Base-by-base conservation (phyloP, 495 filamentous ascomycete genomes). In the Hapsidospora chrysogenum region DNA sequence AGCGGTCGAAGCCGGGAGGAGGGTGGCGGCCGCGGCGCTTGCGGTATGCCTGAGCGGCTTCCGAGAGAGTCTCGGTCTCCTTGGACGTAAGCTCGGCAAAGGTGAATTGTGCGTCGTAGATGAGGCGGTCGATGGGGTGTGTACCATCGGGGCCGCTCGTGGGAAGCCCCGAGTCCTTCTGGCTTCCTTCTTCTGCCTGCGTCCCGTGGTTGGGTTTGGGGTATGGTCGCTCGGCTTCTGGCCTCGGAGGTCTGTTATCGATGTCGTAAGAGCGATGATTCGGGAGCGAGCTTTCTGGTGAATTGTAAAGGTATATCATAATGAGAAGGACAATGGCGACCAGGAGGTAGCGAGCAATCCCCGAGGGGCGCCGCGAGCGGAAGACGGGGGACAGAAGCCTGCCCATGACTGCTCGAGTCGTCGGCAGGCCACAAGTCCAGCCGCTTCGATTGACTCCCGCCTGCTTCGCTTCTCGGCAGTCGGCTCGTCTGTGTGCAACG, bases 1-100 rank as follows among this genome's bases (percentile, higher is more conserved):
- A 85, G 26, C 53, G 53, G 35, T 76, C 68, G 44, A 81, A 84
- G 3, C 74, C 76, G 7, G 79, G 78, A 9, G 79, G 79, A 2
- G 79, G 79, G 42, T 82, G 76, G 4, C 78, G 60, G 14, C 79
- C 79, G 36, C 78, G 63, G 13, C 60, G 63, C 28, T 61, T 48
- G 17, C 75, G 57, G 51, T 83, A 85, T 29, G 64, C 66, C 25
- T 61, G 58, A 2, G 77, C 76, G 1, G 74, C 66, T 17, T 72
- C 55, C 29, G 57, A 53, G 27, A 83, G 61, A 13, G 64, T 72
- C 13, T 56, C 54, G 11, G 57, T 56, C 35, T 61, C 51, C 18
- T 54, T 60, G 9, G 52, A 49, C 8, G 64, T 38, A 14, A 60
- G 44, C 8, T 43, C 41, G 0, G 50, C 46, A 31, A 63, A 68